Base-by-base conservation (phyloP, 2,329 filamentous ascomycete genomes). In the Hypoxylon sp. region DNA sequence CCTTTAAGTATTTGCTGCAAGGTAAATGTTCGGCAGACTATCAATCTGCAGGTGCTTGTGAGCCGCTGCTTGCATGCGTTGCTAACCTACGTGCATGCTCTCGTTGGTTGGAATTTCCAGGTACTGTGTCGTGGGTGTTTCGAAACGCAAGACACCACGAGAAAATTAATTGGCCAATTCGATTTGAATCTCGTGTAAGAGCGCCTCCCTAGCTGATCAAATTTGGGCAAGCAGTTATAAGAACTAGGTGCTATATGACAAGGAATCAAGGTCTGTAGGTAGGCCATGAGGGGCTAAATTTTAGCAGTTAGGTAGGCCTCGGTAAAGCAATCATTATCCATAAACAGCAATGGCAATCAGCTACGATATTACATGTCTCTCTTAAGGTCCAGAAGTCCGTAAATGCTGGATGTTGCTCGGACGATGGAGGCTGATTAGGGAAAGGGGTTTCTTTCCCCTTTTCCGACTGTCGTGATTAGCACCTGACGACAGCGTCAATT, bases 1-100 rank as follows among this genome's bases (percentile, higher is more conserved):
- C 54, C 56, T 49, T 24, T 61, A 67, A 66, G 65, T 43, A 37
- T 43, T 43, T 50, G 48, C 57, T 64, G 61, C 58, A 62, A 67
- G 62, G 65, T 58, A 56, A 47, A 58, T 65, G 58, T 59, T 49
- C 58, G 61, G 55, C 51, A 67, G 61, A n/a, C 37, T 6, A 34
- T 37, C 15, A 26, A 39, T 58, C 51, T 66, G 64, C 54, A 61
- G 54, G 56, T 59, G 60, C 56, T 51, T 26, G 47, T 32, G 51
- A 58, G 56, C 50, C 51, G 51, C 51, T 39, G 32, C 48, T 50
- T 53, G 30, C 51, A 65, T 57, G 55, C 58, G 55, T 54, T 37
- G 46, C 56, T n/a, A n/a, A n/a, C n/a, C n/a, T 59, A 64, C 62
- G 58, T 58, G 54, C 59, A 44, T 28, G 39, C 20, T 44, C 28